These are phyloP conservation scores for Evansstolkia leycettana DNA, from an alignment of 495 filamentous ascomycete genomes.

Conservation along the genomic window DNA sequence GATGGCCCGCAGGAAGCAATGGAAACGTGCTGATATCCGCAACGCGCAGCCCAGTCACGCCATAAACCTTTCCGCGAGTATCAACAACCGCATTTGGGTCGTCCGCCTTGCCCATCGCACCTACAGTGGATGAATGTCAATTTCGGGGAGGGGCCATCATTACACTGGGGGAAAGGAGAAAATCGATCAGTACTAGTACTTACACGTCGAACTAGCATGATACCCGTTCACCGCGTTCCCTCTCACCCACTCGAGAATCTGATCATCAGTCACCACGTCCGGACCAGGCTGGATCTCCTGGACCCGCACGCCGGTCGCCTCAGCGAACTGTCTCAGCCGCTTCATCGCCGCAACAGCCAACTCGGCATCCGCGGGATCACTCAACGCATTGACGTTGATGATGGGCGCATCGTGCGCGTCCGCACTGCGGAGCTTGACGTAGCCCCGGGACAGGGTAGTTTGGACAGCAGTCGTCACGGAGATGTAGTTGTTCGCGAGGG, in stretches of 20 bases:
- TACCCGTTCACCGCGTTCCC: slow-evolving; percentile 31
- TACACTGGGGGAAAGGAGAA: too few species aligned
- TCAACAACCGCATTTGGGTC: slow-evolving; percentile 36
- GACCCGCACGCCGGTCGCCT: slow-evolving; percentile 22
- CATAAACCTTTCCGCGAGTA: slow-evolving; percentile 27
- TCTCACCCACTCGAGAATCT: slow-evolving; percentile 37
- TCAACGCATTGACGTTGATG: slow-evolving; percentile 45
- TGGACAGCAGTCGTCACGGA: slow-evolving; percentile 27
- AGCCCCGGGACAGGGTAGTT: slow-evolving; percentile 40
- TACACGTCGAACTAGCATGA: slow-evolving; percentile 40
- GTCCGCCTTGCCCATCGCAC: slow-evolving; percentile 23
- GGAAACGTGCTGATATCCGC: slow-evolving; percentile 38
- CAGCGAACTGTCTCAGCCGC: slow-evolving; percentile 29
- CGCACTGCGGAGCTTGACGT: slow-evolving; percentile 34
- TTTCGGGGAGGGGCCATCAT: too few species aligned
- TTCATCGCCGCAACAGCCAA: slow-evolving; percentile 39
- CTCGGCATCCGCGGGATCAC: slow-evolving; percentile 37
- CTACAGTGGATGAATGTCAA: too few species aligned
- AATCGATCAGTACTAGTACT: too few species aligned
- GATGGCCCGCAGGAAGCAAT: slow-evolving; percentile 40
- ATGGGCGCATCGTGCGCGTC: slow-evolving; percentile 31
- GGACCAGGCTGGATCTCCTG: slow-evolving; percentile 40
- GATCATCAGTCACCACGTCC: slow-evolving; percentile 29
- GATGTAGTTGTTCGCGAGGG: slow-evolving; percentile 34
- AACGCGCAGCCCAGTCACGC: slow-evolving; percentile 30